These are phyloP conservation scores for Gynostemma pentaphyllum DNA, from an alignment of 306 rosid species.

Conservation along the genomic window DNA sequence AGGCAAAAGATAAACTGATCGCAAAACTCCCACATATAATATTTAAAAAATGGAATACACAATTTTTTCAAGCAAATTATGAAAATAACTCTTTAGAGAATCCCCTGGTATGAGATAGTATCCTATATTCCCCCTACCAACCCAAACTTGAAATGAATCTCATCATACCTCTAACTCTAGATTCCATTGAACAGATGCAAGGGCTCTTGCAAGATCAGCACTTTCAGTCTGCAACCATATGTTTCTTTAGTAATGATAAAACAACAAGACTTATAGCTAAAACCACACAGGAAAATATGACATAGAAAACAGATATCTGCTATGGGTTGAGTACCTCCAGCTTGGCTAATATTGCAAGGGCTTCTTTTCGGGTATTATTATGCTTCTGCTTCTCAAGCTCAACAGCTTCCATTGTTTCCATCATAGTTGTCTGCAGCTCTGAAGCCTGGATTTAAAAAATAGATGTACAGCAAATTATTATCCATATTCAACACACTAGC, in stretches of 20 bases:
- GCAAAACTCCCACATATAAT: too few relatives aligned
- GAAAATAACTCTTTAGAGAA: background rate
- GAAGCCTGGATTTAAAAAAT: conserved; percentile 55
- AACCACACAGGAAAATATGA: background rate
- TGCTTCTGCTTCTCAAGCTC: conserved; percentile 92
- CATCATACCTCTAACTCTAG: conserved; percentile 77
- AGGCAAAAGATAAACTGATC: too few relatives aligned
- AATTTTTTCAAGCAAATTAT: background rate
- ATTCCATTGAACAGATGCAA: conserved; percentile 77
- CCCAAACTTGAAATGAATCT: conserved; percentile 18
- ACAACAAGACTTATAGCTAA: background rate
- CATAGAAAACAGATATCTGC: conserved; percentile 8
- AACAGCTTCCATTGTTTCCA: conserved; percentile 97
- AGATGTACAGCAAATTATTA: conserved; percentile 8
- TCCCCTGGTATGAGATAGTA: background rate
- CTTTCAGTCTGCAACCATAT: conserved; percentile 64
- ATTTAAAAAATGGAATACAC: too few relatives aligned
- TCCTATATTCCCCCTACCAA: background rate
- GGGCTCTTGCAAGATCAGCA: conserved; percentile 90
- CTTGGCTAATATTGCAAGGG: conserved; percentile 62
- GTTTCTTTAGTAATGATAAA: conserved; percentile 19
- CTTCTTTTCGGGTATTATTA: conserved; percentile 87
- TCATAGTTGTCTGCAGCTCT: conserved; percentile 65
- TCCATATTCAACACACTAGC: background rate
- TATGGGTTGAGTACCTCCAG: conserved; percentile 49